phyloP scores from a whole-genome alignment of 2,329 filamentous ascomycete genomes.

The Neofusicoccum ribis region DNA sequence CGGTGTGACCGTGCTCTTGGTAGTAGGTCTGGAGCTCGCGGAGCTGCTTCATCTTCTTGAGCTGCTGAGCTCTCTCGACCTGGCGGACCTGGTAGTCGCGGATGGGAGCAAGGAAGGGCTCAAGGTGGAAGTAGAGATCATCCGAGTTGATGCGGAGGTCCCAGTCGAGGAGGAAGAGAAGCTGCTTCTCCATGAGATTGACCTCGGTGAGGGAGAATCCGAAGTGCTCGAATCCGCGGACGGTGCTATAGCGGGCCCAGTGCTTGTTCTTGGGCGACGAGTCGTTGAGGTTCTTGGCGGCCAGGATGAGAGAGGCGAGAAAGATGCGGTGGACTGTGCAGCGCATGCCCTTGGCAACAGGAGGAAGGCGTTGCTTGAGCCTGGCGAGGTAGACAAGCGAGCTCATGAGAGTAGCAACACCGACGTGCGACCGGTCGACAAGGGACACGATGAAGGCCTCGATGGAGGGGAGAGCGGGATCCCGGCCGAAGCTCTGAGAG shows the following conservation, averaged over 20 bases:
- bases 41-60: constrained; percentile 37
- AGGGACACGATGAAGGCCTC: constrained; percentile 91
- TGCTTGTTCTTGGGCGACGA: constrained; percentile 99
- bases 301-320: constrained; percentile 77
- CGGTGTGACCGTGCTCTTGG: constrained; percentile 1
- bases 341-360: constrained; percentile 91
- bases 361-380: constrained; percentile 80
- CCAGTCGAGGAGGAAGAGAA: constrained; percentile 93
- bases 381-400: constrained; percentile 90
- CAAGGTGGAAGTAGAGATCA: constrained; percentile 83
- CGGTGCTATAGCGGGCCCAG: constrained; percentile 90
- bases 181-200: constrained; percentile 99
- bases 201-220: constrained; percentile 94
- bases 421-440: constrained; percentile 89
- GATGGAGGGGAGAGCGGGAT: constrained; percentile 67
- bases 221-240: constrained; percentile 72
- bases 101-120: constrained; percentile 85
- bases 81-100: constrained; percentile 59
- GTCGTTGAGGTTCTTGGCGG: constrained; percentile 98
- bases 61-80: constrained; percentile 53
- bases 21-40: constrained; percentile 12
- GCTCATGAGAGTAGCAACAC: constrained; percentile 96
- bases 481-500: constrained; percentile 50
- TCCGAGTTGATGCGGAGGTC: constrained; percentile 82
- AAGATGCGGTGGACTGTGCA: constrained; percentile 99